These are phyloP conservation scores for Podosphaera fusca DNA, from an alignment of 2,329 filamentous ascomycete genomes.

Conservation along the genomic window DNA sequence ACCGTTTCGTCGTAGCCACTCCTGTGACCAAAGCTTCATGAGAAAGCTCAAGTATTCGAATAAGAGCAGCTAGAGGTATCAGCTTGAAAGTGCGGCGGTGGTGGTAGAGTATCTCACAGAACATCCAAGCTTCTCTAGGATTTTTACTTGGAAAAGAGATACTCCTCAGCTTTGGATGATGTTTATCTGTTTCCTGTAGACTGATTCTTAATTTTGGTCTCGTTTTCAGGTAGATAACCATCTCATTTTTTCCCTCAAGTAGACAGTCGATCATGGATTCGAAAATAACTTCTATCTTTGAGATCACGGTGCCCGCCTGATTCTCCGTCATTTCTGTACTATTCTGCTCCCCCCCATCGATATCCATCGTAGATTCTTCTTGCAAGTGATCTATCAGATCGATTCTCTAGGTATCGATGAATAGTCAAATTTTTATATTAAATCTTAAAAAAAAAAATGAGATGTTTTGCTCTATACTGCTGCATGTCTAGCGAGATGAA, in stretches of 20 bases:
- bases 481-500: too few species aligned
- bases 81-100: neutral
- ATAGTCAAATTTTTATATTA: too few species aligned
- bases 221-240: conserved; percentile 26
- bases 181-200: neutral
- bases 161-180: conserved; percentile 2
- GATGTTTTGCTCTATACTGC: too few species aligned
- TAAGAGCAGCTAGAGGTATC: conserved; percentile 24
- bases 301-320: conserved; percentile 19
- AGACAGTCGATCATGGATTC: conserved; percentile 27
- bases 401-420: too few species aligned
- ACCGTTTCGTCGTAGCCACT: conserved; percentile 38
- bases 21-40: conserved; percentile 34
- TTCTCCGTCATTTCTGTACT: conserved; percentile 2
- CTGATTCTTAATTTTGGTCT: conserved; percentile 6
- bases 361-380: too few species aligned
- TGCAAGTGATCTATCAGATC: too few species aligned
- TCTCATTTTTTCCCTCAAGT: conserved; percentile 19
- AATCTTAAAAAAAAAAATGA: too few species aligned
- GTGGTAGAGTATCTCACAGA: conserved; percentile 20
- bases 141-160: conserved; percentile 25
- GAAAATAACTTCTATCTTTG: conserved; percentile 32
- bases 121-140: conserved; percentile 25
- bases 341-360: too few species aligned
- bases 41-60: conserved; percentile 34